These are phyloP conservation scores for Epichloe aotearoae DNA, from an alignment of 2,329 filamentous ascomycete species.

Conservation along the genomic window DNA sequence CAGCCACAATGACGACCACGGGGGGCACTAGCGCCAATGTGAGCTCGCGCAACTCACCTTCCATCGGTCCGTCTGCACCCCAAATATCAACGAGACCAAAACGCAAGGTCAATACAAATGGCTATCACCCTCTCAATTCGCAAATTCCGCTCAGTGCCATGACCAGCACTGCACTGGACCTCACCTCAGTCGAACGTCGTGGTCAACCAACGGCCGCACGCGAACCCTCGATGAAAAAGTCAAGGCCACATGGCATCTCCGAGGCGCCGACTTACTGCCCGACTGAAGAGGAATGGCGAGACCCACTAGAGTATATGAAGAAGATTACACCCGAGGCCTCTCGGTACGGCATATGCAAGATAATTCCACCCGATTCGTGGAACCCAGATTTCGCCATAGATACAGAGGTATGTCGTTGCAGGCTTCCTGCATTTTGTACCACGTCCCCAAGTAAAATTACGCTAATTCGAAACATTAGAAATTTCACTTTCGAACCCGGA, in stretches of 20 bases:
- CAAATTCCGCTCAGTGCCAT: conserved; percentile 42
- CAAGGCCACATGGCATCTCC: conserved; percentile 68
- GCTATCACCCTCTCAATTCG: conserved; percentile 36
- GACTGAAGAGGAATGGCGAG: conserved; percentile 86
- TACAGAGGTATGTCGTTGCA: conserved; percentile 57
- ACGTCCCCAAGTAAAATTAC: neutral
- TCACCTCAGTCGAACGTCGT: conserved; percentile 82
- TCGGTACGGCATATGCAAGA: conserved; percentile 87
- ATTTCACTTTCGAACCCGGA: conserved; percentile 92
- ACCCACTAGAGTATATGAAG: conserved; percentile 85
- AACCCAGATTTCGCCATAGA: conserved; percentile 93
- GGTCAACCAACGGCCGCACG: conserved; percentile 66
- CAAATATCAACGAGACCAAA: conserved; percentile 33
- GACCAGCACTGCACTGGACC: conserved; percentile 54
- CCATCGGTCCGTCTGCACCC: conserved; percentile 23
- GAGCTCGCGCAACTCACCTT: conserved; percentile 40
- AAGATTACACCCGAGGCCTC: conserved; percentile 80
- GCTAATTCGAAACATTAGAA: conserved; percentile 39
- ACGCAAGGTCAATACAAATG: conserved; percentile 39
- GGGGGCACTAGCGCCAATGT: conserved; percentile 30
- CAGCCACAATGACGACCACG: conserved; percentile 22
- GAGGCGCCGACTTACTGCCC: conserved; percentile 87
- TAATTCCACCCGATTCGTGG: conserved; percentile 88
- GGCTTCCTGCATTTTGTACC: conserved; percentile 4
- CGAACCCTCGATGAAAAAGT: conserved; percentile 64